Evolutionary conservation across 1,284 basidiomycete genomes (phyloP).

Genomic region (Boletus mariae): DNA sequence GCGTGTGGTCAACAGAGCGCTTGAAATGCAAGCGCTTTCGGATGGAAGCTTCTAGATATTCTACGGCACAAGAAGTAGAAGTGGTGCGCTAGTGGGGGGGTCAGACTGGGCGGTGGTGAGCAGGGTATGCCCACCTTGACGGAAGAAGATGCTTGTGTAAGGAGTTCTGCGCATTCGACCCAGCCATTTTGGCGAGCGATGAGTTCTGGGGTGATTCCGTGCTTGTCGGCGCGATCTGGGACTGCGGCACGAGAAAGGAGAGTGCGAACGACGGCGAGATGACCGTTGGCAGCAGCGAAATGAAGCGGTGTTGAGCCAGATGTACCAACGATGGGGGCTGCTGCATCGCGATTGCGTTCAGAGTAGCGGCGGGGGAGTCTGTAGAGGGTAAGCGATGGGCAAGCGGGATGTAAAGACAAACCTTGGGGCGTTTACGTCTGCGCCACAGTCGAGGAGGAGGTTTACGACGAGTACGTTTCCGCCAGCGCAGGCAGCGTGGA

Average conservation of each 20-base stretch:
- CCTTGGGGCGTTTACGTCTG: constrained; percentile 90
- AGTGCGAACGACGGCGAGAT: constrained; percentile 68
- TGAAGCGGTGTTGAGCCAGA: constrained; percentile 90
- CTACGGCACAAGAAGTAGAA: constrained; percentile 23
- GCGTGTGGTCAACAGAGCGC: constrained; percentile 43
- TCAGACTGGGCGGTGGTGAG: constrained; percentile 4
- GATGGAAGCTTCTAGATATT: constrained; percentile 33
- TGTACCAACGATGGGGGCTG: constrained; percentile 71
- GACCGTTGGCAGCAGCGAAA: constrained; percentile 90
- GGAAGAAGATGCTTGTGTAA: constrained; percentile 29
- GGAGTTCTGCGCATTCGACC: constrained; percentile 58
- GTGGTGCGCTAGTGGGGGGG: constrained; percentile 16
- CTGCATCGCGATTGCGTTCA: constrained; percentile 62
- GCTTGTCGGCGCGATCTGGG: constrained; percentile 78
- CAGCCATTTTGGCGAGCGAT: constrained; percentile 68
- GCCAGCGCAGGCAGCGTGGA: constrained; percentile 87
- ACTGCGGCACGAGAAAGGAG: constrained; percentile 80
- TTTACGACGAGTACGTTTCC: constrained; percentile 83
- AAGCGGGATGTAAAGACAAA: constrained; percentile 28
- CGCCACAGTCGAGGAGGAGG: constrained; percentile 84
- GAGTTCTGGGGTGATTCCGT: constrained; percentile 76
- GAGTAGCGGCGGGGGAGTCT: constrained; percentile 79
- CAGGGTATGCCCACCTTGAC: constrained; percentile 23
- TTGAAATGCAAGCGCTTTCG: constrained; percentile 43
- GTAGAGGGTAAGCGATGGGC: constrained; percentile 7